Evolutionary conservation across 2,329 filamentous ascomycete species (phyloP).

Genomic region (Phyllosticta paracitricarpa): DNA sequence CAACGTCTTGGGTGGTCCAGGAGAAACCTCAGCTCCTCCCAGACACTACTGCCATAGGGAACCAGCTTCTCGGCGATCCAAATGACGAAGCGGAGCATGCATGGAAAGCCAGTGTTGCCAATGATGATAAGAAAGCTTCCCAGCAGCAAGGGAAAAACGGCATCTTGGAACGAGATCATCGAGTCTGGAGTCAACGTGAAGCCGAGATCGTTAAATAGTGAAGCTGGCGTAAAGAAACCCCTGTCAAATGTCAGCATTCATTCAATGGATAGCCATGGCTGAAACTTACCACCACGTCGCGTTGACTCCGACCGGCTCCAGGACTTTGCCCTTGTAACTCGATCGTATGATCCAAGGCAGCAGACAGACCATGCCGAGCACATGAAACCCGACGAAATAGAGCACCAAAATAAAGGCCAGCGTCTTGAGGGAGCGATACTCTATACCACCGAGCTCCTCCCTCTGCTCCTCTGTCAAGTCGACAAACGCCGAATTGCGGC

Average conservation of each 20-base stretch:
- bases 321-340: conserved; percentile 50
- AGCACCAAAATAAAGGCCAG: conserved; percentile 63
- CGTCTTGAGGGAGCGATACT: conserved; percentile 86
- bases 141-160: conserved; percentile 64
- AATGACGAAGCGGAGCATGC: conserved; percentile 88
- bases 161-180: conserved; percentile 78
- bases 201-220: conserved; percentile 90
- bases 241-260: conserved; percentile 16
- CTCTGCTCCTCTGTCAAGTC: conserved; percentile 82
- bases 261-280: neutral
- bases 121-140: conserved; percentile 84
- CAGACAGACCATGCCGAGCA: conserved; percentile 64
- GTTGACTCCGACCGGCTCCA: conserved; percentile 52
- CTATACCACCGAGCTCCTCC: conserved; percentile 90
- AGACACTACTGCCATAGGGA: conserved; percentile 58
- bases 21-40: conserved; percentile 84
- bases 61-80: conserved; percentile 65
- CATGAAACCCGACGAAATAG: conserved; percentile 78
- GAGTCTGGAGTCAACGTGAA: conserved; percentile 88
- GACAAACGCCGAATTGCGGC: conserved; percentile 85
- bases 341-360: conserved; percentile 69
- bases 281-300: conserved; percentile 64
- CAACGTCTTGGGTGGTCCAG: conserved; percentile 92
- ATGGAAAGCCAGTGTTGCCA: conserved; percentile 90
- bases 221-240: conserved; percentile 78